phyloP scores from a whole-genome alignment of 805 yeast species.

The Ogataea pini region DNA sequence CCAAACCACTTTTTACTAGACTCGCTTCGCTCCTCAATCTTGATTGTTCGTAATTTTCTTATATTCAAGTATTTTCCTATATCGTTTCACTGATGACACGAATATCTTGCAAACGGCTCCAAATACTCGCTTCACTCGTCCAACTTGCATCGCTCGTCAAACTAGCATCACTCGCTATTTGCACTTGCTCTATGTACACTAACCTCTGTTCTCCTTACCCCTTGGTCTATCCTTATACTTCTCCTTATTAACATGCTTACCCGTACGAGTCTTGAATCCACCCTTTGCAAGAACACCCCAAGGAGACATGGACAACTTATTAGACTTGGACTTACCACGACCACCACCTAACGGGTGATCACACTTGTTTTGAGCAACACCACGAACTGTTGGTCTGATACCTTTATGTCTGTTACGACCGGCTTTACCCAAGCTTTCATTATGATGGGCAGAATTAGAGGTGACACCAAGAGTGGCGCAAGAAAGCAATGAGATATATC shows the following conservation, averaged over 20 bases:
- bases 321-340: conserved; percentile 97
- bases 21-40: too few species aligned
- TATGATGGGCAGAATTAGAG: conserved; percentile 90
- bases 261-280: conserved; percentile 89
- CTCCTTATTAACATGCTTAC: conserved; percentile 79
- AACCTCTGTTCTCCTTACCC: conserved; percentile 45
- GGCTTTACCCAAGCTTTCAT: conserved; percentile 90
- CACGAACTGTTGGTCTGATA: conserved; percentile 92
- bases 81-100: too few species aligned
- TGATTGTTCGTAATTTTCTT: too few species aligned
- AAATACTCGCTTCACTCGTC: too few species aligned
- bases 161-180: not conserved
- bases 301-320: conserved; percentile 89
- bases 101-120: too few species aligned
- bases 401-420: conserved; percentile 93
- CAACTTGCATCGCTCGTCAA: too few species aligned
- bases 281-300: conserved; percentile 95
- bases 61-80: too few species aligned
- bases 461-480: conserved; percentile 94
- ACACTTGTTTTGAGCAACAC: conserved; percentile 95
- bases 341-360: conserved; percentile 99
- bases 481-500: conserved; percentile 81
- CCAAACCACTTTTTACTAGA: not conserved
- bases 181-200: not conserved
- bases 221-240: conserved; percentile 92